Evolutionary conservation across 352 stramenopile genomes (phyloP).

Genomic region (Pythium periplocum): DNA sequence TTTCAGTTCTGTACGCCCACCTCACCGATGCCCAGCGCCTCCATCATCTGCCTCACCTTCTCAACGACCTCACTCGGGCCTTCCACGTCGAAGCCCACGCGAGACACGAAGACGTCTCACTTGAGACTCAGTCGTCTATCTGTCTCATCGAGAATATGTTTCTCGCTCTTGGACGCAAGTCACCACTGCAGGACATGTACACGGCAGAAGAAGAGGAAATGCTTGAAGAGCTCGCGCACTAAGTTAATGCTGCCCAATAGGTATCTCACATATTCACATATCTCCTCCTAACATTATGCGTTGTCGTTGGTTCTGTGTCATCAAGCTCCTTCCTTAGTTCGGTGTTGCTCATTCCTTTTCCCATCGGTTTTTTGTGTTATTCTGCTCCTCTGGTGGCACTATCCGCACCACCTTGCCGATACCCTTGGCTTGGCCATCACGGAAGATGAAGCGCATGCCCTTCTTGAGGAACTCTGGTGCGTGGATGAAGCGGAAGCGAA

Average conservation of each 20-base stretch:
- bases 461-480: conserved; percentile 94
- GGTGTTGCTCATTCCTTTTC: too few relatives aligned
- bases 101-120: conserved; percentile 31
- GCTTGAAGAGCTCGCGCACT: conserved; percentile 38
- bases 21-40: conserved; percentile 36
- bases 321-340: too few relatives aligned
- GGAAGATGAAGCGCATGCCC: conserved; percentile 96
- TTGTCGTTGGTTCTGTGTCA: too few relatives aligned
- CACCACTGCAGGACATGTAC: conserved; percentile 73
- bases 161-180: conserved; percentile 39
- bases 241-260: too few relatives aligned
- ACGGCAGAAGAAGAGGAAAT: conserved; percentile 70
- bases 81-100: conserved; percentile 25
- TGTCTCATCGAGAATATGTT: conserved; percentile 68
- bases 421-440: conserved; percentile 96
- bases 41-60: conserved; percentile 30
- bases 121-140: conserved; percentile 64
- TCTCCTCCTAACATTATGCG: too few relatives aligned
- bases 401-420: conserved; percentile 91
- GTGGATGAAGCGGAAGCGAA: conserved; percentile 90
- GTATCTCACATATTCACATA: too few relatives aligned
- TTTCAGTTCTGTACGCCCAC: conserved; percentile 4
- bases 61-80: conserved; percentile 30
- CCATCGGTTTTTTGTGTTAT: too few relatives aligned
- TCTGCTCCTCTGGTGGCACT: conserved; percentile 20